Evolutionary conservation across 768 basidiomycete species (phyloP).

Genomic region (Daedaleopsis nitida): DNA sequence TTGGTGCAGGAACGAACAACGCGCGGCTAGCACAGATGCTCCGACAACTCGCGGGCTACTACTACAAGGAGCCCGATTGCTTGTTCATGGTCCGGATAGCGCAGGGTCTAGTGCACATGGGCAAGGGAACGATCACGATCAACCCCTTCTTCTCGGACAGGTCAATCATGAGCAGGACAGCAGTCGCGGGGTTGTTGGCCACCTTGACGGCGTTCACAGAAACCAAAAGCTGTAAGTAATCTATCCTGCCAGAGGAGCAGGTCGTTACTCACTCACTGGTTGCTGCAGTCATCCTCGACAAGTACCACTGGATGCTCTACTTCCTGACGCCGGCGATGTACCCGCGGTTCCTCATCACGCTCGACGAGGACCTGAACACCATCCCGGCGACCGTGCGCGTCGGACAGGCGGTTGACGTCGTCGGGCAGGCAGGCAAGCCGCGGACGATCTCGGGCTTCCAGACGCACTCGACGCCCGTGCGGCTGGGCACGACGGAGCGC

Average conservation of each 20-base stretch:
- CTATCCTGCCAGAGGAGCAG: not conserved
- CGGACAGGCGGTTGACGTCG: constrained; percentile 94
- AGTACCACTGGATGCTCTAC: constrained; percentile 98
- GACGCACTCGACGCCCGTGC: constrained; percentile 95
- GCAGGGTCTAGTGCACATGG: constrained; percentile 98
- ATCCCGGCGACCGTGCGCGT: constrained; percentile 92
- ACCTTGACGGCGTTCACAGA: constrained; percentile 93
- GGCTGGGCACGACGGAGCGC: constrained; percentile 90
- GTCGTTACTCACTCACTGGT: not conserved
- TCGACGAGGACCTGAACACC: constrained; percentile 88
- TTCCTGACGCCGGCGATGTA: constrained; percentile 97
- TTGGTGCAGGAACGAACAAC: constrained; percentile 99
- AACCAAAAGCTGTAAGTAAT: constrained; percentile 82
- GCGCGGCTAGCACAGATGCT: constrained; percentile 98
- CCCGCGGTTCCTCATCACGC: constrained; percentile 96
- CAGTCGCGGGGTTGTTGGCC: constrained; percentile 86
- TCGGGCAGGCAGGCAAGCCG: constrained; percentile 97
- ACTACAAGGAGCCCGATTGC: constrained; percentile 96
- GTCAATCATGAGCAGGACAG: constrained; percentile 84
- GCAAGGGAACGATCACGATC: constrained; percentile 95
- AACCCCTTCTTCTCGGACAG: constrained; percentile 97
- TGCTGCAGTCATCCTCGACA: constrained; percentile 82
- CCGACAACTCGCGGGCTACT: constrained; percentile 95
- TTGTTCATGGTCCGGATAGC: constrained; percentile 95
- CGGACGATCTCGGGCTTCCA: constrained; percentile 98